Evolutionary conservation across 352 stramenopile genomes (phyloP), one percentile per base, ranked within the genome.

Genomic region (Phytophthora meadii): DNA sequence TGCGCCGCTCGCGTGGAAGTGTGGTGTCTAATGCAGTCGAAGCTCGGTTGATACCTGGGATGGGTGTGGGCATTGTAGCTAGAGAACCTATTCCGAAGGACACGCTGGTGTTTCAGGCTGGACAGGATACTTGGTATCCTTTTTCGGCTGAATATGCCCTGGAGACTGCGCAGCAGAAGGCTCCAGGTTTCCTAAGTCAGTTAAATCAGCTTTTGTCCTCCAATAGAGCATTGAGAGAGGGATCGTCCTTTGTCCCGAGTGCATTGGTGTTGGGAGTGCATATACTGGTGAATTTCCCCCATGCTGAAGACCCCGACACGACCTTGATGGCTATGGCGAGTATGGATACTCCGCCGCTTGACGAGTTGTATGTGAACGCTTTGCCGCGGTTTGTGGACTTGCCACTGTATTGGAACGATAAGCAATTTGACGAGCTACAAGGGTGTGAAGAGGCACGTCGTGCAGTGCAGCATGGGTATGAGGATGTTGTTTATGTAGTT

Each of bases 71-170:
- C 4, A 60, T 95, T 5, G 70, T 91, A 14, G 86, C 82, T 24
- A 70, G 60, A 8, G 70, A 82, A 24, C 67, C 42, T 0, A 85
- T 95, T 49, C 71, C 81, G 12, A 83, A 82, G 32, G 82, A 89
- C 50, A 56, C 76, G 44, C 56, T 92, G 50, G 65, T 93, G 27
- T 90, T 94, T 51, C 77, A 87, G 37, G 81, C 85, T 7, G 73
- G 70, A 1, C 61, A 69, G 0, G 81, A 89, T 11, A 63, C 72
- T 19, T 95, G 84, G 88, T 81, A 80, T 25, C 81, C 87, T 3
- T 89, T 94, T 58, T 95, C 88, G n/a, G 79, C 88, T 15, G 79
- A 90, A 47, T 75, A 48, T 54, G 88, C 88, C 1, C 68, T 90
- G 36, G 74, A 84, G 34, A 69, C 84, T 57, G 82, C 84, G 28